These are phyloP conservation scores for Arachis monticola DNA, from an alignment of 331 rosid species.

Conservation along the genomic window DNA sequence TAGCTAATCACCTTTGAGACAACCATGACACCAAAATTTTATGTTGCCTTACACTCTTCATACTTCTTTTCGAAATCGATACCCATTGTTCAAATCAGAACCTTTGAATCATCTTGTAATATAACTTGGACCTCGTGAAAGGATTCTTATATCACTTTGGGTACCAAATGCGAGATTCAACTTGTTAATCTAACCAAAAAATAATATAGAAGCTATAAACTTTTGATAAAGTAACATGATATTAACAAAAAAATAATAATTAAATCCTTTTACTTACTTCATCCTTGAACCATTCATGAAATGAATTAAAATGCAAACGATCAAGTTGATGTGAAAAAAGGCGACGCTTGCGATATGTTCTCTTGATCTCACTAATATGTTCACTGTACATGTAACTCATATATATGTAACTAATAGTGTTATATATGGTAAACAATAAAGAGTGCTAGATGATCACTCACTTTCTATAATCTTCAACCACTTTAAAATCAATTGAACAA, in stretches of 20 bases:
- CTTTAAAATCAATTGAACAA: not conserved
- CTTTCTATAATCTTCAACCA: too few relatives aligned
- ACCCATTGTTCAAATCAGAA: not conserved
- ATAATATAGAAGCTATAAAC: not conserved
- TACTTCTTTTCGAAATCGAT: not conserved
- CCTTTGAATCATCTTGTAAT: constrained; percentile 14
- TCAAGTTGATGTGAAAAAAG: not conserved
- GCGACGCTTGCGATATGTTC: not conserved
- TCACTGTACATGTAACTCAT: too few relatives aligned
- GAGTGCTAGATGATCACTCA: too few relatives aligned
- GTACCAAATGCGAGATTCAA: too few relatives aligned
- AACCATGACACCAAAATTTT: constrained; percentile 3
- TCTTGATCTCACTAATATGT: not conserved
- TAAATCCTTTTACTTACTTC: not conserved
- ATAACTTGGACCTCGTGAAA: constrained; percentile 13
- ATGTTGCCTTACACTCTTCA: not conserved
- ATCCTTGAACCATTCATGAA: constrained; percentile 7
- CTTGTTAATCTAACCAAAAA: not conserved
- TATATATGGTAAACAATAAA: too few relatives aligned
- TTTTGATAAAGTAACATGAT: too few relatives aligned
- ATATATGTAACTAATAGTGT: too few relatives aligned
- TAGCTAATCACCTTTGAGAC: not conserved
- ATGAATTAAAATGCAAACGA: constrained; percentile 3
- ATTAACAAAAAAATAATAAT: not conserved
- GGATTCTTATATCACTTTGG: not conserved